Percentiles rank a stretch among this genome's conserved stretches.
Conservation (phyloP, 2,329 filamentous ascomycete species). For the Drechslerella stenobrocha region DNA sequence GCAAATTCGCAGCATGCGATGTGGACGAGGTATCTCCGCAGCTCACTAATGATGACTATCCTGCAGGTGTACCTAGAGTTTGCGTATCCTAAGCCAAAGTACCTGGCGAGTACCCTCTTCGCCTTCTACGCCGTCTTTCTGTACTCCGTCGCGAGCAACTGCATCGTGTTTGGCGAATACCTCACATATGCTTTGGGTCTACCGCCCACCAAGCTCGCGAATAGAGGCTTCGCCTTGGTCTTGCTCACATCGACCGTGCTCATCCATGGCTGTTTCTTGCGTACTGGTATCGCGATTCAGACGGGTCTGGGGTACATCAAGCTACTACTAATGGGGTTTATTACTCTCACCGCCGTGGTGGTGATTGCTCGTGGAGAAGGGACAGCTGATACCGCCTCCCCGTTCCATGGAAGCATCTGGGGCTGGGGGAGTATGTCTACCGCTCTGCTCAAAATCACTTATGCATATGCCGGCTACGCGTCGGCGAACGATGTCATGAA, state of each 20-base stretch:
- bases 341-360: slow-evolving; percentile 65
- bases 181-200: slow-evolving; percentile 59
- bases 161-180: slow-evolving; percentile 65
- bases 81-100: slow-evolving; percentile 64
- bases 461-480: slow-evolving; percentile 68
- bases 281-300: slow-evolving; percentile 63
- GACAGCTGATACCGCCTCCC: slow-evolving; percentile 60
- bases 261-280: slow-evolving; percentile 61
- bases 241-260: slow-evolving; percentile 64
- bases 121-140: slow-evolving; percentile 66
- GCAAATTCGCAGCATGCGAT: slow-evolving; percentile 4
- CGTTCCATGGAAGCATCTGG: slow-evolving; percentile 62
- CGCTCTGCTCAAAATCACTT: slow-evolving; percentile 69
- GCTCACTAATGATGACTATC: slow-evolving; percentile 4
- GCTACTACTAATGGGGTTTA: slow-evolving; percentile 64
- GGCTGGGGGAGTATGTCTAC: slow-evolving; percentile 70
- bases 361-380: slow-evolving; percentile 58
- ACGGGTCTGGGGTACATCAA: slow-evolving; percentile 68
- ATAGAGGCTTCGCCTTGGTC: slow-evolving; percentile 63
- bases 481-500: slow-evolving; percentile 73
- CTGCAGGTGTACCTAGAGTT: slow-evolving; percentile 66
- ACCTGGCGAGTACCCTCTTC: slow-evolving; percentile 65
- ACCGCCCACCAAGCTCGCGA: slow-evolving; percentile 47
- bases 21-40: background rate
- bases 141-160: slow-evolving; percentile 65